These are phyloP conservation scores for Emmonsiellopsis sp. DNA, from an alignment of 2,329 filamentous ascomycete species.

Conservation along the genomic window DNA sequence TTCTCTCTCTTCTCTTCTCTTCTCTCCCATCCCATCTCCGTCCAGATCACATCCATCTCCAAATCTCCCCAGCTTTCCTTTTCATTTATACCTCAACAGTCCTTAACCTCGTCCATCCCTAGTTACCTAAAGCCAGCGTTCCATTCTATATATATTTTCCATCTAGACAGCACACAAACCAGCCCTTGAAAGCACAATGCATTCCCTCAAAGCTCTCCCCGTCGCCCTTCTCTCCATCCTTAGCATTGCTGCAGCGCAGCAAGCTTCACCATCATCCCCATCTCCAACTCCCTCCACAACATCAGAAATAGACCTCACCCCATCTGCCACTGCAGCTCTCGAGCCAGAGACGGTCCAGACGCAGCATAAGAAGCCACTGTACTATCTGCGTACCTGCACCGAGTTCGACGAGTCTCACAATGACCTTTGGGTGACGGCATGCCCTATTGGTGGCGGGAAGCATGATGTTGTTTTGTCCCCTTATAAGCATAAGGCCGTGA, in stretches of 20 bases:
- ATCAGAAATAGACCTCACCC: not conserved
- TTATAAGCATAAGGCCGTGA: slow-evolving; percentile 15
- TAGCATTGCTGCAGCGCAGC: not conserved
- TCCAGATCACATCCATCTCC: too few species aligned
- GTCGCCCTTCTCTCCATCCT: not conserved
- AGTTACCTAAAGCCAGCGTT: too few species aligned
- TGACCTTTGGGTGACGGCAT: slow-evolving; percentile 27
- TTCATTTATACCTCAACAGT: too few species aligned
- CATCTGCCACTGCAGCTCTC: not conserved
- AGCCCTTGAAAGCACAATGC: too few species aligned
- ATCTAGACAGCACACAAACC: too few species aligned
- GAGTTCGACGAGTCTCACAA: slow-evolving; percentile 20
- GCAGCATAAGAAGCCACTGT: slow-evolving; percentile 12
- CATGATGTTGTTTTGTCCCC: slow-evolving; percentile 27
- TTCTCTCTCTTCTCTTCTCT: too few species aligned
- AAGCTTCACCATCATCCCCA: not conserved
- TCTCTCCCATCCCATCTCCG: too few species aligned
- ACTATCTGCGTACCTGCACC: slow-evolving; percentile 26
- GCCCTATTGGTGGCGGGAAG: slow-evolving; percentile 32
- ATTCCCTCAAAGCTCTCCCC: too few species aligned
- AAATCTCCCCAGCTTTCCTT: too few species aligned
- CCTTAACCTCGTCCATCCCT: too few species aligned
- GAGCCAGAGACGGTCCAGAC: not conserved
- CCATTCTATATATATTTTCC: too few species aligned
- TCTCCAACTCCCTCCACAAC: not conserved